These are phyloP conservation scores for Polytrichum commune DNA, from an alignment of 225 moss, liverwort and hornwort genomes.

Conservation along the genomic window DNA sequence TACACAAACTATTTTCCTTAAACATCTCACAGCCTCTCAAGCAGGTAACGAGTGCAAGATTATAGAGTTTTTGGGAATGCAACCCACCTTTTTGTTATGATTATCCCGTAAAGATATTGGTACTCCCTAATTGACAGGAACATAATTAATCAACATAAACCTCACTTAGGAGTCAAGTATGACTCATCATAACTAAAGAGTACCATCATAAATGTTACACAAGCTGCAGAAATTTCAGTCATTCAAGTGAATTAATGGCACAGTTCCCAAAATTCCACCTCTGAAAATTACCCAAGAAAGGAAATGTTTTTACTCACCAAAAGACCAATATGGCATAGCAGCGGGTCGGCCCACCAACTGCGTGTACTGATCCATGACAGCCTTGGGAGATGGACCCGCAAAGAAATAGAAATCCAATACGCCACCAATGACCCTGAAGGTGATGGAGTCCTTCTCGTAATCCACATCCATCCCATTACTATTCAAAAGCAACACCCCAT, in stretches of 20 bases:
- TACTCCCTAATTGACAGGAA: too few relatives aligned
- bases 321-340: slow-evolving; percentile 82
- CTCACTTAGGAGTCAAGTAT: too few relatives aligned
- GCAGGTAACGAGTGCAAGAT: too few relatives aligned
- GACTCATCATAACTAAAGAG: background rate
- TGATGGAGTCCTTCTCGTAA: slow-evolving; percentile 41
- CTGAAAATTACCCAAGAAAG: background rate
- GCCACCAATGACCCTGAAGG: slow-evolving; percentile 69
- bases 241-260: too few relatives aligned
- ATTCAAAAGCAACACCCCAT: slow-evolving; percentile 66
- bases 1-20: too few relatives aligned
- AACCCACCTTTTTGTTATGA: too few relatives aligned
- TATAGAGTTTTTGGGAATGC: too few relatives aligned
- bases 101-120: too few relatives aligned
- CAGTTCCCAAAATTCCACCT: too few relatives aligned
- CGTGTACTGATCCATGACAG: slow-evolving; percentile 65
- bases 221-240: too few relatives aligned
- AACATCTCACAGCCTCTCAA: too few relatives aligned
- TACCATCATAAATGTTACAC: background rate
- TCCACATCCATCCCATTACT: slow-evolving; percentile 88
- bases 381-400: slow-evolving; percentile 61
- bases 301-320: slow-evolving; percentile 41
- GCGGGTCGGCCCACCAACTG: slow-evolving; percentile 70
- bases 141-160: too few relatives aligned
- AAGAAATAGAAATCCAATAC: slow-evolving; percentile 80